These are phyloP conservation scores for Nicotiana benthamiana DNA, from an alignment of 257 asterid genomes.

Conservation along the genomic window DNA sequence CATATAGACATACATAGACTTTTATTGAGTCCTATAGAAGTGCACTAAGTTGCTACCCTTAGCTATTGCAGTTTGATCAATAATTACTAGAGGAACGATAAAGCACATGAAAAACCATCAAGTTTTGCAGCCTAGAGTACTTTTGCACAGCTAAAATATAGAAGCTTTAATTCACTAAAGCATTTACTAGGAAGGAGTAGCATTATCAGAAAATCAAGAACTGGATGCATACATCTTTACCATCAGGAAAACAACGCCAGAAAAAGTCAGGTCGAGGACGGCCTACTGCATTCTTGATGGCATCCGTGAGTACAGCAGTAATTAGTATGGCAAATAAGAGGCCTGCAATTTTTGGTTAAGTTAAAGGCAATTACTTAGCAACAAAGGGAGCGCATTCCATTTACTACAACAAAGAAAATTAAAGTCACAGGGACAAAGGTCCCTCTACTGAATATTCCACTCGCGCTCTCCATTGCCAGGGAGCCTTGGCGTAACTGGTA, in stretches of 20 bases:
- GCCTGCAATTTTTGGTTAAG: slow-evolving; percentile 36
- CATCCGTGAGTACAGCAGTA: slow-evolving; percentile 73
- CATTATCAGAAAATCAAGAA: not conserved
- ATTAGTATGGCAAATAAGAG: slow-evolving; percentile 60
- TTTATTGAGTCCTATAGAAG: too few relatives aligned
- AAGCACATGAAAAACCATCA: too few relatives aligned
- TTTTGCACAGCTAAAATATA: too few relatives aligned
- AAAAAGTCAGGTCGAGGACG: slow-evolving; percentile 83
- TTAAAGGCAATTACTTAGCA: not conserved
- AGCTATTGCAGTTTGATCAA: too few relatives aligned
- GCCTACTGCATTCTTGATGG: slow-evolving; percentile 79
- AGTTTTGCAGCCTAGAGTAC: too few relatives aligned
- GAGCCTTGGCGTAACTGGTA: too few relatives aligned
- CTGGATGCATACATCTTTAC: slow-evolving; percentile 40
- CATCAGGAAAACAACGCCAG: slow-evolving; percentile 95
- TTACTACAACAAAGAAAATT: not conserved
- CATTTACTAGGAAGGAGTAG: not conserved
- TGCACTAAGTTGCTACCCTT: too few relatives aligned
- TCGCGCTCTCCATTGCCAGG: too few relatives aligned
- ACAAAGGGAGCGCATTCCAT: not conserved
- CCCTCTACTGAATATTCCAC: not conserved
- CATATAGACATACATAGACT: not conserved
- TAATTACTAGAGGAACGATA: too few relatives aligned
- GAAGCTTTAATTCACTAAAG: too few relatives aligned
- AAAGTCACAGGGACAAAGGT: not conserved